These are phyloP conservation scores for Rhododendron vialii DNA, from an alignment of 148 eudicot genomes.

Conservation along the genomic window DNA sequence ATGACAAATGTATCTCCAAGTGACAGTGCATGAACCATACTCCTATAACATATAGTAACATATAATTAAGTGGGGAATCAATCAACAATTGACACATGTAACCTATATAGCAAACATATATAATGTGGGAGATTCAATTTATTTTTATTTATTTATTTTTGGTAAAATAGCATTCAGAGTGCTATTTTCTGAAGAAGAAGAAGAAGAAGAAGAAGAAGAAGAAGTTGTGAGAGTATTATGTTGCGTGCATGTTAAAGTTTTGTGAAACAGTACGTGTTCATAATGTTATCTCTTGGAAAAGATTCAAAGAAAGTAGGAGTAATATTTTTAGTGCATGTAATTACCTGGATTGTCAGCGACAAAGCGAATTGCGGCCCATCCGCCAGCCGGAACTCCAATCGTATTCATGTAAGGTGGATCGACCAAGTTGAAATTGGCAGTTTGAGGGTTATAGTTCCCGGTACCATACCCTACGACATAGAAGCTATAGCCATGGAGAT, in stretches of 20 bases:
- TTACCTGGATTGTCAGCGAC: constrained; percentile 70
- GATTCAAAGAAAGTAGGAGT: neutral
- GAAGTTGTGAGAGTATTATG: neutral
- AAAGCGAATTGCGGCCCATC: constrained; percentile 70
- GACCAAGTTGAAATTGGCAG: constrained; percentile 48
- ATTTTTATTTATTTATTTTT: neutral
- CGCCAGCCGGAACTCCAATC: constrained; percentile 61
- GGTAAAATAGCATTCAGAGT: neutral
- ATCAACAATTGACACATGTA: neutral
- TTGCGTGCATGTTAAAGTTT: neutral
- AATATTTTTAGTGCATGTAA: neutral
- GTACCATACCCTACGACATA: constrained; percentile 58
- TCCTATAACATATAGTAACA: constrained; percentile 18
- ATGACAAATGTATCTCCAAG: constrained; percentile 59
- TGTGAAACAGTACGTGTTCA: neutral
- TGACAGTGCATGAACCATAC: constrained; percentile 73
- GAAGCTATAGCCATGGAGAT: constrained; percentile 66
- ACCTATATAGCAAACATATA: neutral
- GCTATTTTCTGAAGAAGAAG: too few relatives aligned
- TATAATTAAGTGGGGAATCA: neutral
- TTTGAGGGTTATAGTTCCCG: constrained; percentile 53
- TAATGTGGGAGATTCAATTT: neutral
- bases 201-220: too few relatives aligned
- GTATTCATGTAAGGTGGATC: constrained; percentile 68
- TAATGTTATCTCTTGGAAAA: neutral